Evolutionary conservation across 345 rosid species (phyloP).

Genomic region (Gossypium raimondii): DNA sequence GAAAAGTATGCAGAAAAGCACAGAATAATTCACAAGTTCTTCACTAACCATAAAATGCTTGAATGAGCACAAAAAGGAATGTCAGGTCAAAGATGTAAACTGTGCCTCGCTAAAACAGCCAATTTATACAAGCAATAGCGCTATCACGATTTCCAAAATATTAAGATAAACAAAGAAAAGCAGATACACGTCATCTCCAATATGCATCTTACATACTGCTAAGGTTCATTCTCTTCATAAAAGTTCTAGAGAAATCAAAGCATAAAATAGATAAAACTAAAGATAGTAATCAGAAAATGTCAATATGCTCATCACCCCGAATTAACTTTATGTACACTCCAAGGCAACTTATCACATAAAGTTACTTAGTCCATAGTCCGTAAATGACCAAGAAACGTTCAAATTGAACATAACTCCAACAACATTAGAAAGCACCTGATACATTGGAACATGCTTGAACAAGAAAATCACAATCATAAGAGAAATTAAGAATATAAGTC

Average conservation of each 20-base stretch:
- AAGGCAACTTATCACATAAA: background rate
- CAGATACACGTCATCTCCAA: background rate
- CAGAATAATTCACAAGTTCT: too few relatives aligned
- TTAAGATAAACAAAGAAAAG: background rate
- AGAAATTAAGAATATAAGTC: background rate
- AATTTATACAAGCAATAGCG: background rate
- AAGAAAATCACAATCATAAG: background rate
- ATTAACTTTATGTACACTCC: background rate
- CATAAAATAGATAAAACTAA: background rate
- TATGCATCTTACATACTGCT: background rate
- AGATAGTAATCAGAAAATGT: background rate
- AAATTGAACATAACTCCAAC: background rate
- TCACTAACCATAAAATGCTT: too few relatives aligned
- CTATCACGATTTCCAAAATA: background rate
- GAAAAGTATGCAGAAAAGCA: too few relatives aligned
- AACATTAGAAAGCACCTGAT: background rate
- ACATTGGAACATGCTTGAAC: background rate
- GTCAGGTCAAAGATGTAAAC: background rate
- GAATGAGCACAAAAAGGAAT: background rate
- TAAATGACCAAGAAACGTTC: background rate
- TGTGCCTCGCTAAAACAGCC: background rate
- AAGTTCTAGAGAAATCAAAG: background rate
- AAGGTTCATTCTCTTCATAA: background rate
- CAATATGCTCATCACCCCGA: background rate
- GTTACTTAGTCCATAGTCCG: too few relatives aligned